Evolutionary conservation across 1,284 basidiomycete species (phyloP).

Genomic region (Rhodofomes roseus): DNA sequence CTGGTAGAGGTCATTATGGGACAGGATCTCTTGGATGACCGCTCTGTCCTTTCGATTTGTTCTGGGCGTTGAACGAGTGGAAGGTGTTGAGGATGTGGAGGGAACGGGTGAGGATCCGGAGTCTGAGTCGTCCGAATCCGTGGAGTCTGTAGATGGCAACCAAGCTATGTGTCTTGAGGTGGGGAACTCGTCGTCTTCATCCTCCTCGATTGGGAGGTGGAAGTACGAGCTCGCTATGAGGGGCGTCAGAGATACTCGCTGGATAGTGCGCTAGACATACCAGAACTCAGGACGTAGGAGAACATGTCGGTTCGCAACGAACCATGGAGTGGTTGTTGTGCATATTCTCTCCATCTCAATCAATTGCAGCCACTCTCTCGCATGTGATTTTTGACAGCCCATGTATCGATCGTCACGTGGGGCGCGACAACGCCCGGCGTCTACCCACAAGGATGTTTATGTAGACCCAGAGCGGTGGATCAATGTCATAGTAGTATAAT

Average conservation of each 20-base stretch:
- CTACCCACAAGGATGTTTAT: background rate
- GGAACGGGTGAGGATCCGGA: slow-evolving; percentile 12
- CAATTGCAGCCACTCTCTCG: background rate
- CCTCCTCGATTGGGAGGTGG: slow-evolving; percentile 57
- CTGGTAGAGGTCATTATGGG: slow-evolving; percentile 61
- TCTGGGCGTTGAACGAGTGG: slow-evolving; percentile 3
- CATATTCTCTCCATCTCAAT: background rate
- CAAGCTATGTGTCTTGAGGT: slow-evolving; percentile 43
- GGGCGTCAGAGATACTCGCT: background rate
- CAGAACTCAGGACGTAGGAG: slow-evolving; percentile 52
- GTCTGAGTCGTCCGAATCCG: slow-evolving; percentile 20
- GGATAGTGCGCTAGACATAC: slow-evolving; percentile 25
- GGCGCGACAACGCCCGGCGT: background rate
- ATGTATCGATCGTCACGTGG: background rate
- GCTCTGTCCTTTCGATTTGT: slow-evolving; percentile 21
- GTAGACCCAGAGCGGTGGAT: too few species aligned
- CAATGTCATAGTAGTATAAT: too few species aligned
- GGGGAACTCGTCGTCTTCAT: slow-evolving; percentile 40
- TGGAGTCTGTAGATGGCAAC: slow-evolving; percentile 21
- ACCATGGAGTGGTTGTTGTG: background rate
- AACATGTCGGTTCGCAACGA: slow-evolving; percentile 37
- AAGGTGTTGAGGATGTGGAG: slow-evolving; percentile 26
- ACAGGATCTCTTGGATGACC: slow-evolving; percentile 52
- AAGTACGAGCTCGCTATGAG: slow-evolving; percentile 52
- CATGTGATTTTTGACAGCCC: slow-evolving; percentile 7